Conservation (phyloP, 1,139 yeast species). For the Candida tetrigidarum region DNA sequence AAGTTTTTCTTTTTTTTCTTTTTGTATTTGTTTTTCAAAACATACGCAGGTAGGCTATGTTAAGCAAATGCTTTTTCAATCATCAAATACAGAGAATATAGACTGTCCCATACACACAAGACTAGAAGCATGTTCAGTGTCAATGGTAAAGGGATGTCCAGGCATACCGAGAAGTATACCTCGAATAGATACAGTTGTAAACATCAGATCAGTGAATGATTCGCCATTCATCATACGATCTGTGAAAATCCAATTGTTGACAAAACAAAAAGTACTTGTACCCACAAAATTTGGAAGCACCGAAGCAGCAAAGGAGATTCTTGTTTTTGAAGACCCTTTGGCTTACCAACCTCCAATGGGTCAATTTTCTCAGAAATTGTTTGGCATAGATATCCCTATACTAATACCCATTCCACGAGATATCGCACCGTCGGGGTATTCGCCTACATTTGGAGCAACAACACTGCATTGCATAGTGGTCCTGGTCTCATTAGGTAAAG, state of each 20-base stretch:
- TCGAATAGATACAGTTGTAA: slow-evolving; percentile 47
- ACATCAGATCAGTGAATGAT: slow-evolving; percentile 43
- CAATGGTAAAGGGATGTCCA: slow-evolving; percentile 63
- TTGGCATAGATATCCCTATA: slow-evolving; percentile 64
- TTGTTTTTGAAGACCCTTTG: slow-evolving; percentile 40
- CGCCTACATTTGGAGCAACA: slow-evolving; percentile 43
- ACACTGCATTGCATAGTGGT: slow-evolving; percentile 43
- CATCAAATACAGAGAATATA: slow-evolving; percentile 8
- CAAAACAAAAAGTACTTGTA: slow-evolving; percentile 41
- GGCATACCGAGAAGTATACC: slow-evolving; percentile 65
- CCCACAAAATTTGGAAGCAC: slow-evolving; percentile 50
- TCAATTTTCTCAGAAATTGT: slow-evolving; percentile 36
- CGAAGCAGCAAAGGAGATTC: slow-evolving; percentile 39
- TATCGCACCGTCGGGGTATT: slow-evolving; percentile 49
- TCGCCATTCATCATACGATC: slow-evolving; percentile 41
- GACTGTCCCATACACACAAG: slow-evolving; percentile 34
- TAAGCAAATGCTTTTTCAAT: slow-evolving; percentile 7
- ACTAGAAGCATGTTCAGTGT: slow-evolving; percentile 50
- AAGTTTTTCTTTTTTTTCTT: background rate
- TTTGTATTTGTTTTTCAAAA: background rate
- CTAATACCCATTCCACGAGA: slow-evolving; percentile 62
- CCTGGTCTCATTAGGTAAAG: slow-evolving; percentile 36
- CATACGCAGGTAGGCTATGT: slow-evolving; percentile 9
- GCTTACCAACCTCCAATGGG: slow-evolving; percentile 43
- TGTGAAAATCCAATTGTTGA: slow-evolving; percentile 41